Evolutionary conservation across 148 eudicot species (phyloP).

Genomic region (Camellia japonica): DNA sequence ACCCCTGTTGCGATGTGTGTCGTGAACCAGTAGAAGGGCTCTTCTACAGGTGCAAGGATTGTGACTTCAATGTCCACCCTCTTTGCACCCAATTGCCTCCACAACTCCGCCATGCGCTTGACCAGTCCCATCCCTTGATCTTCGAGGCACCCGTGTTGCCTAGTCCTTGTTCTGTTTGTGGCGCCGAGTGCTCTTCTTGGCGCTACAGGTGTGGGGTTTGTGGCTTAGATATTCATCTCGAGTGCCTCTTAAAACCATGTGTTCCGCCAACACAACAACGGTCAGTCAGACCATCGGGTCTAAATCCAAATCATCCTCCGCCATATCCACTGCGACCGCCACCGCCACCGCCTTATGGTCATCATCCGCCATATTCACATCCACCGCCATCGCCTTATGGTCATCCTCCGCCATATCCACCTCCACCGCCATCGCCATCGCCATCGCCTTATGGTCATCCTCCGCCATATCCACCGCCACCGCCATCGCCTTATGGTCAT

Average conservation of each 20-base stretch:
- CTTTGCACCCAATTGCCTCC: slow-evolving; percentile 29
- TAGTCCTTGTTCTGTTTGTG: slow-evolving; percentile 18
- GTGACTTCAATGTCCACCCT: slow-evolving; percentile 40
- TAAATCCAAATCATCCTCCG: too few species aligned
- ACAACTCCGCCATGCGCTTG: slow-evolving; percentile 16
- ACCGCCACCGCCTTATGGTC: too few species aligned
- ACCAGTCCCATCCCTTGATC: slow-evolving; percentile 17
- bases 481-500: too few species aligned
- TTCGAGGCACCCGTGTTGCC: neutral
- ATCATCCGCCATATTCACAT: too few species aligned
- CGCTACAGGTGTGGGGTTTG: slow-evolving; percentile 27
- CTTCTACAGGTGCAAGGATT: slow-evolving; percentile 24
- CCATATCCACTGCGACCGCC: too few species aligned
- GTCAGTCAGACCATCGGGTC: too few species aligned
- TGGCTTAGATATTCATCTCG: slow-evolving; percentile 25
- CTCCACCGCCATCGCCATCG: too few species aligned
- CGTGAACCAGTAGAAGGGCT: slow-evolving; percentile 17
- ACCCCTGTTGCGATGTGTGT: slow-evolving; percentile 27
- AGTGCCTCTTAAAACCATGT: slow-evolving; percentile 11
- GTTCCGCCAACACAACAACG: neutral
- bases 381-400: too few species aligned
- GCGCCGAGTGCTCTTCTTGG: slow-evolving; percentile 18
- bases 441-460: too few species aligned
- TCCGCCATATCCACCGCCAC: too few species aligned
- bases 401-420: too few species aligned